Conservation (phyloP, 208 protist genomes). For the Trypanosoma congolense region DNA sequence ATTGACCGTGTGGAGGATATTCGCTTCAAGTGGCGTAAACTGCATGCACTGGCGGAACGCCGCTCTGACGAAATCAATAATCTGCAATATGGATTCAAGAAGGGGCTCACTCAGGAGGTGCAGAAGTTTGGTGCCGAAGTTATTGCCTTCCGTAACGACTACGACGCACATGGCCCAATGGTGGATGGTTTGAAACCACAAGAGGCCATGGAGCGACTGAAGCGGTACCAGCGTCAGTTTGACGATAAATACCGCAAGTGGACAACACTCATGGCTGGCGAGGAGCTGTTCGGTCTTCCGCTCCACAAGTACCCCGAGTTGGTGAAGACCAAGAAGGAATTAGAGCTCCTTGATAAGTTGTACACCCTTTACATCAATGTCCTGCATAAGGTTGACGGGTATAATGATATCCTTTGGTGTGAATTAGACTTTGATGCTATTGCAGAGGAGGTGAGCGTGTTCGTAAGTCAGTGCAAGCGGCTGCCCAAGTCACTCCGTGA, state of each 20-base stretch:
- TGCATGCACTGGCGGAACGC: slow-evolving; percentile 72
- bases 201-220: slow-evolving; percentile 94
- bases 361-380: slow-evolving; percentile 95
- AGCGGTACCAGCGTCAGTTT: slow-evolving; percentile 94
- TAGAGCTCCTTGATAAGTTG: slow-evolving; percentile 93
- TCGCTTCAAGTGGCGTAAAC: slow-evolving; percentile 89
- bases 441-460: slow-evolving; percentile 86
- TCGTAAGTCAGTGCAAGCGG: slow-evolving; percentile 85
- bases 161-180: slow-evolving; percentile 94
- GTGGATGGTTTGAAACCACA: slow-evolving; percentile 88
- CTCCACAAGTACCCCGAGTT: slow-evolving; percentile 93
- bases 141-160: slow-evolving; percentile 93
- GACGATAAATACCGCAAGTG: slow-evolving; percentile 94
- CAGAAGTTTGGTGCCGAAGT: slow-evolving; percentile 92
- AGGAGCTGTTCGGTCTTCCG: slow-evolving; percentile 94
- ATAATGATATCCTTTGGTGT: slow-evolving; percentile 93
- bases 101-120: slow-evolving; percentile 89
- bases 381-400: slow-evolving; percentile 90
- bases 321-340: slow-evolving; percentile 89
- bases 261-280: slow-evolving; percentile 91
- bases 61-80: slow-evolving; percentile 86
- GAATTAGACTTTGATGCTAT: slow-evolving; percentile 94
- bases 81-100: slow-evolving; percentile 93
- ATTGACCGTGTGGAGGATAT: slow-evolving; percentile 92
- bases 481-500: slow-evolving; percentile 92